Conservation (phyloP, 163 green algal genomes). For the Chloromonas sp. region DNA sequence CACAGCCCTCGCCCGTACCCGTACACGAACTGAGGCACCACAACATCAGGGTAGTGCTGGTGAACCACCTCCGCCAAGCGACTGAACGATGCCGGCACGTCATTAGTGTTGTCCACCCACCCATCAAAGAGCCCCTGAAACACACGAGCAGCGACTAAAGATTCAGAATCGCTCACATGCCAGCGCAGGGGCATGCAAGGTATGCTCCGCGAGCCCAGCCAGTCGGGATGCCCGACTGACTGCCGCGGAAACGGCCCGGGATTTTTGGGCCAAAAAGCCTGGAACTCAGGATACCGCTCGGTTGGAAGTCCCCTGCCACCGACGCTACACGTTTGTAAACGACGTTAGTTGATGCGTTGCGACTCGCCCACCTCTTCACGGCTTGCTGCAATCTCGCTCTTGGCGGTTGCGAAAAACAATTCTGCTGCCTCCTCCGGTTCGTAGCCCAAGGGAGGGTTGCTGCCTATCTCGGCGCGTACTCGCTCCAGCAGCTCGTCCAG, state of each 20-base stretch:
- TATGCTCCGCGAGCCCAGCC: too few relatives aligned
- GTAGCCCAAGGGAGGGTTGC: constrained; percentile 52
- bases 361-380: background rate
- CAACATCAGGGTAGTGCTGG: constrained; percentile 38
- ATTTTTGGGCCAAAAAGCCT: too few relatives aligned
- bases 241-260: too few relatives aligned
- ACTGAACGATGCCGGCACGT: constrained; percentile 31
- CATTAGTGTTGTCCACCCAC: constrained; percentile 26
- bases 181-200: too few relatives aligned
- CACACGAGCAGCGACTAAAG: too few relatives aligned
- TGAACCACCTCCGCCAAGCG: constrained; percentile 50
- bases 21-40: constrained; percentile 47
- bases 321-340: too few relatives aligned
- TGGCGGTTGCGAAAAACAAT: constrained; percentile 32
- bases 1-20: constrained; percentile 64
- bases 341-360: too few relatives aligned
- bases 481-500: constrained; percentile 17
- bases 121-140: constrained; percentile 39
- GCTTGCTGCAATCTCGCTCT: constrained; percentile 31
- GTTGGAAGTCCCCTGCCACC: too few relatives aligned
- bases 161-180: too few relatives aligned
- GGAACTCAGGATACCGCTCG: too few relatives aligned
- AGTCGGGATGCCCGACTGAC: too few relatives aligned
- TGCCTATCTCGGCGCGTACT: constrained; percentile 20
- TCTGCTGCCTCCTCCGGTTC: constrained; percentile 48